Percentiles rank a stretch among this genome's conserved stretches.
These are phyloP conservation scores for Chaetomiaceae sp. DNA, from an alignment of 2,329 filamentous ascomycete species.

Conservation along the genomic window DNA sequence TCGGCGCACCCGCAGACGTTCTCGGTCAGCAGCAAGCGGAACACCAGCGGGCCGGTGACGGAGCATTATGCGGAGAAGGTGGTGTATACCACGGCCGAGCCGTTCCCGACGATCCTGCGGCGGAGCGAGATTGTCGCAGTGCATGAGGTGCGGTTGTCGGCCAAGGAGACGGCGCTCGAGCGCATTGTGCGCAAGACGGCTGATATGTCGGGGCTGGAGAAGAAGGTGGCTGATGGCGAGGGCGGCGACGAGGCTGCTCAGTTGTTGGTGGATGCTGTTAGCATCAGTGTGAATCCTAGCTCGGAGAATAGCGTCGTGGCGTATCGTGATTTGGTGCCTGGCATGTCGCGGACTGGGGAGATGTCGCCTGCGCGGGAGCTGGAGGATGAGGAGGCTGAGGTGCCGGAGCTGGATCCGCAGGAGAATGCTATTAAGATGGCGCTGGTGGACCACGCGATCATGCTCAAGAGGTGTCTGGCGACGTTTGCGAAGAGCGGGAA, in stretches of 20 bases:
- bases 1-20: constrained; percentile 74
- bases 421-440: constrained; percentile 80
- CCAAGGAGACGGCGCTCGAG: constrained; percentile 85
- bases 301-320: constrained; percentile 73
- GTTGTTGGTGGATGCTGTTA: constrained; percentile 69
- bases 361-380: constrained; percentile 37
- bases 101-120: constrained; percentile 86
- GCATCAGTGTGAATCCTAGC: constrained; percentile 67
- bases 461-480: constrained; percentile 75
- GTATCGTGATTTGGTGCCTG: constrained; percentile 71
- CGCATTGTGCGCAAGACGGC: constrained; percentile 86
- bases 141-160: constrained; percentile 62
- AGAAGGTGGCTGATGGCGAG: constrained; percentile 67
- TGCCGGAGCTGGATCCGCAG: constrained; percentile 51
- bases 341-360: constrained; percentile 40
- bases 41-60: constrained; percentile 62
- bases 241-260: constrained; percentile 56
- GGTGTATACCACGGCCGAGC: constrained; percentile 75
- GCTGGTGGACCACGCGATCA: constrained; percentile 81
- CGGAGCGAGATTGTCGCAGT: constrained; percentile 76
- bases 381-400: constrained; percentile 41
- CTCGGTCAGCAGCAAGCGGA: constrained; percentile 68
- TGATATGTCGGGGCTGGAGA: constrained; percentile 74
- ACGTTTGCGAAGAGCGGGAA: constrained; percentile 62
- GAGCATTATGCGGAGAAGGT: constrained; percentile 80